Evolutionary conservation across 441 rosid genomes (phyloP).

Genomic region (Flueggea neowawraea): DNA sequence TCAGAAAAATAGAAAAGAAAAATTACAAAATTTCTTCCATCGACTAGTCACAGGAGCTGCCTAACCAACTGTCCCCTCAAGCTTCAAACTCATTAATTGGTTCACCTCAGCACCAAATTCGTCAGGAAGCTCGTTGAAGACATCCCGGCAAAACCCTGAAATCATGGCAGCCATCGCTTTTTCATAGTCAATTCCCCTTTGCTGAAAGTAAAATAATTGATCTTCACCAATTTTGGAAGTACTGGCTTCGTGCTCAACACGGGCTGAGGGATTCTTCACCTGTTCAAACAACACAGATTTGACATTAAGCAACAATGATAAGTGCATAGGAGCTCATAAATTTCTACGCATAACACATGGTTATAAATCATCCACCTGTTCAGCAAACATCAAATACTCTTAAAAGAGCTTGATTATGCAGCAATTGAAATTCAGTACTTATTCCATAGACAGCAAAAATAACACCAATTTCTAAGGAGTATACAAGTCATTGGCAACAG

Average conservation of each 20-base stretch:
- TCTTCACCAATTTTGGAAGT: conserved; percentile 95
- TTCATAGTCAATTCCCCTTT: conserved; percentile 89
- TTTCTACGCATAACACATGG: conserved; percentile 2
- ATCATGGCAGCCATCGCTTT: conserved; percentile 98
- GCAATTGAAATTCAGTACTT: too few relatives aligned
- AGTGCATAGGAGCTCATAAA: background rate
- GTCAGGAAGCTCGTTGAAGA: conserved; percentile 90
- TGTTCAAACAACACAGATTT: conserved; percentile 21
- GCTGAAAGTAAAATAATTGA: conserved; percentile 98
- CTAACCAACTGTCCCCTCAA: conserved; percentile 93
- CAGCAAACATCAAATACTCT: too few relatives aligned
- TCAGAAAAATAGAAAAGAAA: background rate
- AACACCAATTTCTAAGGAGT: too few relatives aligned
- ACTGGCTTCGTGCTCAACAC: conserved; percentile 93
- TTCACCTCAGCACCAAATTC: conserved; percentile 94
- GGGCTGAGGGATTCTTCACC: conserved; percentile 89
- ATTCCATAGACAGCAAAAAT: too few relatives aligned
- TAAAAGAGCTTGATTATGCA: too few relatives aligned
- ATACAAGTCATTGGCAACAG: too few relatives aligned
- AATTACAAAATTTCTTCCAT: background rate
- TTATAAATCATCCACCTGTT: too few relatives aligned
- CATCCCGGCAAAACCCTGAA: conserved; percentile 89
- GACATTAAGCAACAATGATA: background rate
- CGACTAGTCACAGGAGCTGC: background rate
- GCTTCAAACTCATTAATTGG: conserved; percentile 93